Base-by-base conservation (phyloP, 129 eudicot genomes). In the Helianthus tuberosus region DNA sequence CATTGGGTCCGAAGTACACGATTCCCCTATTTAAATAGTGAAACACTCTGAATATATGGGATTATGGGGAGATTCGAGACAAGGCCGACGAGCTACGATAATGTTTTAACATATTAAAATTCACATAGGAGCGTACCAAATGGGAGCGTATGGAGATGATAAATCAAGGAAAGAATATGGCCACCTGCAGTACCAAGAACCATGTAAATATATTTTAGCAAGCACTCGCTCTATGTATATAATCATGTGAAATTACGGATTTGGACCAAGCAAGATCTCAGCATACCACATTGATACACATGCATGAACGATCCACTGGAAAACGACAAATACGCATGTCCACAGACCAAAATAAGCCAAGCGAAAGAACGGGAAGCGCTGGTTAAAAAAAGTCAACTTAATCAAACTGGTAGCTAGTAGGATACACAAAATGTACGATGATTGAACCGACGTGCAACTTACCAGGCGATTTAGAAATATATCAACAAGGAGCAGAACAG, bases 241-340 rank as follows among this genome's bases (percentile, higher is more conserved):
- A 62, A 63, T 35, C 27, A 63, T 38, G 23, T 32, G 68, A 63
- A 63, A 63, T 63, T 64, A n/a, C 5, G 13, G 69, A 64, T 64
- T 36, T 39, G 66, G 23, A 14, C 41, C 68, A 14, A 76, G 66
- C 41, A 66, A 50, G 51, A 68, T 39, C 35, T 47, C 69, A 51
- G 61, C 76, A 58, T 88, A 94, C 98, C 91, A 72, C 64, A 87
- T 65, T 3, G 86, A 82, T 49, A 87, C 87, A 72, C 82, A 89
- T 58, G 89, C 96, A 84, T 95, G 99, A 71, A 95, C 68, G 53
- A 89, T 87, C 99, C 99, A 95, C 74, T 95, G 97, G 89, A 87
- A 80, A 65, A 91, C 62, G 84, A 95, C 97, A 74, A 73, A 95
- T 25, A 48, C 36, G 62, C 87, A 80, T 6, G 99, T 95, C 96